Conservation (phyloP, 495 filamentous ascomycete species). For the Apodospora peruviana region DNA sequence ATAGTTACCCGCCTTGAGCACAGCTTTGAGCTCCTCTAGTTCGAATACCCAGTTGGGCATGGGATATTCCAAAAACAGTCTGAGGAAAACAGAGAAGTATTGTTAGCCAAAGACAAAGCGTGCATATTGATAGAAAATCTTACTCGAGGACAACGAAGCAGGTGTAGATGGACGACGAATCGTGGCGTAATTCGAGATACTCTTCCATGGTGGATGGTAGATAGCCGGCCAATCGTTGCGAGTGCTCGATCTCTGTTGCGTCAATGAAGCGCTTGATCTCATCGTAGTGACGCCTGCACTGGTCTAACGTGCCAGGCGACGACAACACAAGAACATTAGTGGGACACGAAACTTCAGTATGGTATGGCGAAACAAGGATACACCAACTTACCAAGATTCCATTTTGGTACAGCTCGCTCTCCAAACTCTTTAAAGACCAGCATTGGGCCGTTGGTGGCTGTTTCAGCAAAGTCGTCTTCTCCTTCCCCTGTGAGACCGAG, state of each 20-base stretch:
- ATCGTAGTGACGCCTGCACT: background rate
- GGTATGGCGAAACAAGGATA: too few relatives aligned
- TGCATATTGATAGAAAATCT: background rate
- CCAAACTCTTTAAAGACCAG: background rate
- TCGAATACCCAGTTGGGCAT: background rate
- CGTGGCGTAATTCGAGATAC: background rate
- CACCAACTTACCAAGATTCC: background rate
- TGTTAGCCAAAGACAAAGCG: background rate
- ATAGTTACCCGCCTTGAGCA: constrained; percentile 2
- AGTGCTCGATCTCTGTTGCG: constrained; percentile 3
- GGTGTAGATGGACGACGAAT: background rate
- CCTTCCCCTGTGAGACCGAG: background rate
- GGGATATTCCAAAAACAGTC: background rate
- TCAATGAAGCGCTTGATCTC: constrained; percentile 2
- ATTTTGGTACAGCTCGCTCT: background rate
- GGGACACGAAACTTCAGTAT: background rate
- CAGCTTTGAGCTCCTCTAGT: constrained; percentile 1
- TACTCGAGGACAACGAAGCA: constrained; percentile 2
- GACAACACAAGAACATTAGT: background rate
- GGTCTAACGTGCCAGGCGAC: background rate
- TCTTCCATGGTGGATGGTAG: background rate
- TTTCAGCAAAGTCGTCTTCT: background rate
- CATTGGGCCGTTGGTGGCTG: background rate
- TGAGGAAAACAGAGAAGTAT: background rate
- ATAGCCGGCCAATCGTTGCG: background rate